Conservation (phyloP, 1,284 basidiomycete species). For the Trametes versicolor region DNA sequence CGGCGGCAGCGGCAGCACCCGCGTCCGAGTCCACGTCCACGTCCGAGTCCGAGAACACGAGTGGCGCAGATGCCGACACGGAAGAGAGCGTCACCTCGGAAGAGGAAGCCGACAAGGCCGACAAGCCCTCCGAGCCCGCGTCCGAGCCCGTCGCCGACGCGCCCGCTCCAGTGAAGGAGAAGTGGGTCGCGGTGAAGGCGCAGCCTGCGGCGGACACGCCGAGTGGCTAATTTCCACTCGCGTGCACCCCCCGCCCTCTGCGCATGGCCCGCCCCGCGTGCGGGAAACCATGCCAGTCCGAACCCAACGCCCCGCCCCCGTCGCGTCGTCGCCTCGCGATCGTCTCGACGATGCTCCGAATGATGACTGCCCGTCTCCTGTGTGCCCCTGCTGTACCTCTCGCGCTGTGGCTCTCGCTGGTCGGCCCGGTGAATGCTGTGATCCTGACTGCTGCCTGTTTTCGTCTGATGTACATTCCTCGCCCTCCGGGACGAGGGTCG, state of each 20-base stretch:
- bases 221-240: conserved; percentile 13
- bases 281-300: neutral
- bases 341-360: neutral
- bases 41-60: conserved; percentile 66
- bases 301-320: neutral
- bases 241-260: conserved; percentile 1
- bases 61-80: conserved; percentile 72
- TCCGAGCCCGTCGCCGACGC: conserved; percentile 35
- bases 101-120: conserved; percentile 62
- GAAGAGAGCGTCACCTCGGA: conserved; percentile 81
- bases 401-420: conserved; percentile 28
- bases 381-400: conserved; percentile 22
- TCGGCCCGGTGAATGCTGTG: conserved; percentile 24
- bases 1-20: conserved; percentile 24
- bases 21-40: conserved; percentile 48
- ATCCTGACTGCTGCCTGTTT: conserved; percentile 17
- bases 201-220: conserved; percentile 33
- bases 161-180: conserved; percentile 60
- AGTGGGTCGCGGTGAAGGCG: conserved; percentile 75
- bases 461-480: conserved; percentile 19
- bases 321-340: neutral
- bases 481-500: conserved; percentile 12
- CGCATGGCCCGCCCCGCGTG: conserved; percentile 1
- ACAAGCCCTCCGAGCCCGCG: conserved; percentile 35
- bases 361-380: conserved; percentile 8